Base-by-base conservation (phyloP, 2,329 filamentous ascomycete genomes). In the Aaosphaeria pasadenensis region DNA sequence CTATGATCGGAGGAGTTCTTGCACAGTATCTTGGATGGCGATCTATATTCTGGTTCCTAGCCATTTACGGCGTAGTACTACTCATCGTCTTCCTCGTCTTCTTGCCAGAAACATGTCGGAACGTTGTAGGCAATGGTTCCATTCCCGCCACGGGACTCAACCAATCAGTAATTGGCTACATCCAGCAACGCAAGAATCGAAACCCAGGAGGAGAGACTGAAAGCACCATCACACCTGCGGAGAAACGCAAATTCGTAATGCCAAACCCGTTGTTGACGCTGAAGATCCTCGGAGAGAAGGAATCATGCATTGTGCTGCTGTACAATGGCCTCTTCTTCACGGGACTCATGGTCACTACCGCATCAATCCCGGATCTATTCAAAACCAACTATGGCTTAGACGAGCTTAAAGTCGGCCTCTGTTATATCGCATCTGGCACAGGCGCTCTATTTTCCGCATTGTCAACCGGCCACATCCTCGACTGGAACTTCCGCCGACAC, bases 401-500 rank as follows among this genome's bases (percentile, higher is more conserved):
- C 30, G 61, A 65, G 47, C 52, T 67, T 2, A 45, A 64, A 5
- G 47, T 66, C 7, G 64, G 64, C 1, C 53, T 67, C 0, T 67
- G 63, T 44, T 67, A 66, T 46, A 66, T 66, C 11, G 49, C 64
- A 3, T 56, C 55, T 6, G 64, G 64, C 7, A 55, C 60, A 3
- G 64, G 60, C 6, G 58, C 57, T 5, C 53, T 67, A 2, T 41
- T 61, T 4, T 57, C 63, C 1, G 60, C 63, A 0, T 48, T 67
- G 1, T 61, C 60, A 5, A 63, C 61, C 55, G 64, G 65, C 11
- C 57, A 62, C 24, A 43, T 83, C 1, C 77, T 88, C 33, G 87
- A 89, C 66, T 84, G 81, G 76, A 91, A 91, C 65, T 95, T 88
- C 66, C 77, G 83, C 5, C 80, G 86, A 36, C 78, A 84, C 42